Evolutionary conservation across 2,329 filamentous ascomycete genomes (phyloP).

Genomic region (Paraconiothyrium brasiliense): DNA sequence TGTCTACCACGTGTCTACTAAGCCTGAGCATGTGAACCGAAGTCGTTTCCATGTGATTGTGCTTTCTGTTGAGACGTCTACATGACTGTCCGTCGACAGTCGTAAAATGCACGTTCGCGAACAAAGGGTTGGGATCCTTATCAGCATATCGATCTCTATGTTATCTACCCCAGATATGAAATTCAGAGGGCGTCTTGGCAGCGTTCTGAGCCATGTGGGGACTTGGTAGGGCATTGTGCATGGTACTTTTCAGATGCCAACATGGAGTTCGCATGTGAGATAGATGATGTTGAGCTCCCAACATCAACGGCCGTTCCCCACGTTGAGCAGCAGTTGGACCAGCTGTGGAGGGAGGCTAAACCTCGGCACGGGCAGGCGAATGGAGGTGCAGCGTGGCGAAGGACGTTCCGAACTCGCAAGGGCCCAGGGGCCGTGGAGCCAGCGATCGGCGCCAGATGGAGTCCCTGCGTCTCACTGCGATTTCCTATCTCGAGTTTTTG

Average conservation of each 20-base stretch:
- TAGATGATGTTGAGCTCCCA: background rate
- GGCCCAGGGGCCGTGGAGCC: background rate
- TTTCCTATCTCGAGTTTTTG: constrained; percentile 6
- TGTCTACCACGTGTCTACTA: no score
- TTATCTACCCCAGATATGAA: no score
- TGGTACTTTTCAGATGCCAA: background rate
- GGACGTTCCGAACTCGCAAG: constrained; percentile 10
- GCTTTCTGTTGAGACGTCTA: background rate
- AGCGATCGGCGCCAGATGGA: constrained; percentile 9
- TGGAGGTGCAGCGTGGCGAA: constrained; percentile 5
- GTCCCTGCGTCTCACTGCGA: constrained; percentile 9
- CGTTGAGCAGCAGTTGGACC: constrained; percentile 3
- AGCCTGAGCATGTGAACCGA: background rate
- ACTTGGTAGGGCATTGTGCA: no score
- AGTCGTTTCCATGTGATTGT: background rate
- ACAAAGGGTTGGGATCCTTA: no score
- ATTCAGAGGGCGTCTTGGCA: no score
- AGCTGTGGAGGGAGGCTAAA: constrained; percentile 1
- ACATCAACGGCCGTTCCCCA: background rate
- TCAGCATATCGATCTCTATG: no score
- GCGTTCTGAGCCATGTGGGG: no score
- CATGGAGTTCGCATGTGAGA: background rate
- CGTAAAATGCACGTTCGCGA: no score
- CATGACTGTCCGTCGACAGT: background rate
- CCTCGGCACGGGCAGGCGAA: constrained; percentile 8